A percentile compares a stretch with the other conserved stretches of the same genome.
These are phyloP conservation scores for Dorcoceras hygrometricum DNA, from an alignment of 257 asterid genomes.

Conservation along the genomic window DNA sequence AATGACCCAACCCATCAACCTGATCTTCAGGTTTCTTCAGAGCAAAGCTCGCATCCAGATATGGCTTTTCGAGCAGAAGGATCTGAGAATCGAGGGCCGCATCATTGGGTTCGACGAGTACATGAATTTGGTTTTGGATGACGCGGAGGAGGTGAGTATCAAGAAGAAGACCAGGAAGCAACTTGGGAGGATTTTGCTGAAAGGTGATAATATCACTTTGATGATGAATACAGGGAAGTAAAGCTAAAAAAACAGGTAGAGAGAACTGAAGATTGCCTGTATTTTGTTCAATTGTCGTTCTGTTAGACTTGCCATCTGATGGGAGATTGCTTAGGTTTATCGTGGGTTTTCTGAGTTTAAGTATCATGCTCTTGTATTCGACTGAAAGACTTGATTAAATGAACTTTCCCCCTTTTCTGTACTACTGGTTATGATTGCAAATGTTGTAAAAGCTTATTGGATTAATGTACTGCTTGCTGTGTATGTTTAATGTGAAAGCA, in stretches of 20 bases:
- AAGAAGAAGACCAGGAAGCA: constrained; percentile 53
- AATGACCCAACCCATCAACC: constrained; percentile 59
- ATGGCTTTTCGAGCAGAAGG: constrained; percentile 74
- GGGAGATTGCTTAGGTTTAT: constrained; percentile 1
- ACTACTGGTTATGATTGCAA: background rate
- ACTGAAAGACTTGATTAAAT: constrained; percentile 27
- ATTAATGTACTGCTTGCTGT: background rate
- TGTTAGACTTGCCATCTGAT: background rate
- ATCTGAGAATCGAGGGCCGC: constrained; percentile 59
- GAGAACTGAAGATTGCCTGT: background rate
- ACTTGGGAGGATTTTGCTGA: constrained; percentile 58
- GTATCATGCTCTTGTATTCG: background rate
- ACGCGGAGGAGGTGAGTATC: constrained; percentile 48
- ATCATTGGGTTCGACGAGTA: constrained; percentile 63
- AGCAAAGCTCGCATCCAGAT: constrained; percentile 69
- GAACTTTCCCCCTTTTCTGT: background rate
- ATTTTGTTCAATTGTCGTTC: constrained; percentile 5
- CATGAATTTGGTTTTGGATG: constrained; percentile 65
- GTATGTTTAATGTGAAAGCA: background rate
- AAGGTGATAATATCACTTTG: constrained; percentile 62
- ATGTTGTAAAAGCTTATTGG: background rate
- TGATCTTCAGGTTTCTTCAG: constrained; percentile 65
- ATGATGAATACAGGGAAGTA: constrained; percentile 60
- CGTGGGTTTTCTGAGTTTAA: background rate
- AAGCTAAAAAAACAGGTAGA: constrained; percentile 29